Base-by-base conservation (phyloP, 1,284 basidiomycete species). In the Cutaneotrichosporon arboriforme region DNA sequence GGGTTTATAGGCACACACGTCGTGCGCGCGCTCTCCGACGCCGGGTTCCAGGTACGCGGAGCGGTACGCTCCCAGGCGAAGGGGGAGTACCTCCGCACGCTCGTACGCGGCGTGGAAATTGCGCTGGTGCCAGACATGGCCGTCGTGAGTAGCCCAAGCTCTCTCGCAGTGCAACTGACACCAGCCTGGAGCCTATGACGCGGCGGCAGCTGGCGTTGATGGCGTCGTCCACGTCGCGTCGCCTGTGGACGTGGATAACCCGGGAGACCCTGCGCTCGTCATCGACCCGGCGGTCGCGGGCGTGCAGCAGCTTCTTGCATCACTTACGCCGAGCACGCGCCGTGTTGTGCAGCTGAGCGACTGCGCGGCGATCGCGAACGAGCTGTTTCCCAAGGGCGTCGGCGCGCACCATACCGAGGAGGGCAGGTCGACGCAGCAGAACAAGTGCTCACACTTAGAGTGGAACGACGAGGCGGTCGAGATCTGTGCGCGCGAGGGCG, bases 181-280 rank as follows among this genome's bases (percentile, higher is more conserved):
- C 15, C 33, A 81, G 81, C 78, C 81, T 17, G 82, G 81, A 18
- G 83, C 80, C 1, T 86, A 86, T 60, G 83, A 86, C 63, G 80
- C 83, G 40, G 83, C 82, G 1, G 82, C 86, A 34, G 81, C 81
- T 62, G 83, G 77, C 8, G 80, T 86, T 4, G 81, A 84, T 59
- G 84, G 76, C 3, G 81, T 86, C n/a, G 63, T 68, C 10, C 60
- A 66, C 51, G 52, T 57, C 51, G 62, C 64, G 3, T 59, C 57
- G 13, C 59, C 59, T 8, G 42, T 58, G 12, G 52, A 58, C 35
- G 14, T 41, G 22, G 14, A 4, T 17, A 47, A 55, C 50, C 26
- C 46, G 2, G 41, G 41, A 2, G 49, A 47, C 36, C 41, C 41
- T 4, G 2, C 9, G 2, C 41, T 42, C 2, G 41, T 42, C 8